Evolutionary conservation across 1,284 basidiomycete species (phyloP).

Genomic region (Blastosporella zonata): DNA sequence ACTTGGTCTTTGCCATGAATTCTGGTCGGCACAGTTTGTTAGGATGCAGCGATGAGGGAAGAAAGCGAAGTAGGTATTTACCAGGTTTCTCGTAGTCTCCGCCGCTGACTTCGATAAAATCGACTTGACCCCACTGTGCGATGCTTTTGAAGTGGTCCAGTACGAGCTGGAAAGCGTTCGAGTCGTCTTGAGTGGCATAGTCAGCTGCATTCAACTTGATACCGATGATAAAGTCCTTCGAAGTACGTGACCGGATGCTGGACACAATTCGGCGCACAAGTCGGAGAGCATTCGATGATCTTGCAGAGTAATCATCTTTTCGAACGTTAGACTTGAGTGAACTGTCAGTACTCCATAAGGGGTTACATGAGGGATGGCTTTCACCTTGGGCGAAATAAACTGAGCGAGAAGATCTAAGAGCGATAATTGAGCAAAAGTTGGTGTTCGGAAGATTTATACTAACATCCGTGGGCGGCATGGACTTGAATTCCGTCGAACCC

Average conservation of each 20-base stretch:
- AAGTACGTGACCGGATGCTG: constrained; percentile 57
- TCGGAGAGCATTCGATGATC: constrained; percentile 46
- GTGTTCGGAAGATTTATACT: constrained; percentile 33
- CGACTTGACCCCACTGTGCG: constrained; percentile 61
- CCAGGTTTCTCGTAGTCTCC: constrained; percentile 84
- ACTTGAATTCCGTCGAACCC: constrained; percentile 91
- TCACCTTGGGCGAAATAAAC: constrained; percentile 79
- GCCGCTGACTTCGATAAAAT: constrained; percentile 87
- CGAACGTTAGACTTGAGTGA: constrained; percentile 63
- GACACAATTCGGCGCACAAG: constrained; percentile 66
- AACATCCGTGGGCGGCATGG: constrained; percentile 88
- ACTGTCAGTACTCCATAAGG: neutral
- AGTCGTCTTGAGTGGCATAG: constrained; percentile 61
- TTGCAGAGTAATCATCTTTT: constrained; percentile 58
- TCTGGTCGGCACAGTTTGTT: constrained; percentile 27
- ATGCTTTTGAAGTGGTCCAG: constrained; percentile 65
- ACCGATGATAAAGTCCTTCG: constrained; percentile 68
- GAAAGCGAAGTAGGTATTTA: constrained; percentile 27
- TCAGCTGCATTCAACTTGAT: constrained; percentile 90
- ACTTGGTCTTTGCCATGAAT: constrained; percentile 34
- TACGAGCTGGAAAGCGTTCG: constrained; percentile 43
- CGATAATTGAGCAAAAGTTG: neutral
- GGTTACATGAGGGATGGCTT: neutral
- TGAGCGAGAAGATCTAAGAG: constrained; percentile 75
- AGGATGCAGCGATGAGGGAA: neutral